phyloP scores from a whole-genome alignment of 352 stramenopile species.

The Globisporangium camurandrum region DNA sequence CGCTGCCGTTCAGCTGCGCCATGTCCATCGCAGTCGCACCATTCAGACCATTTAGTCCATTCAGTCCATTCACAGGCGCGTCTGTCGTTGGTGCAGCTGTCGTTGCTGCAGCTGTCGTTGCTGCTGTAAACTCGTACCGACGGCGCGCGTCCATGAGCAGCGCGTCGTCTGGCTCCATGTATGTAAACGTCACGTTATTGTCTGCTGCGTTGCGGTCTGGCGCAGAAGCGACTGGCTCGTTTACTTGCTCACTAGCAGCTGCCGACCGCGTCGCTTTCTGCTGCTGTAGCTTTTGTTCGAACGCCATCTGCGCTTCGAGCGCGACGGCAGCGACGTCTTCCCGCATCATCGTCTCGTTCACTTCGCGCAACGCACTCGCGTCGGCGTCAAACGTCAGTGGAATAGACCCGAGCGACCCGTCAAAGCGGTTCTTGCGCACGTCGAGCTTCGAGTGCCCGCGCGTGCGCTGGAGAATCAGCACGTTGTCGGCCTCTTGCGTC shows the following conservation, averaged over 20 bases:
- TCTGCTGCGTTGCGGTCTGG: not conserved
- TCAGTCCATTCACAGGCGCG: constrained; percentile 10
- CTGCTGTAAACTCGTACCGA: constrained; percentile 6
- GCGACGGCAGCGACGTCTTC: constrained; percentile 64
- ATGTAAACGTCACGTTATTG: constrained; percentile 6
- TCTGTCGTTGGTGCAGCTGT: no score
- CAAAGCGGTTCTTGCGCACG: constrained; percentile 95
- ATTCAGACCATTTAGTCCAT: constrained; percentile 3
- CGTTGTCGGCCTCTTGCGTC: constrained; percentile 99
- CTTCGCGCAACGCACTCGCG: constrained; percentile 55
- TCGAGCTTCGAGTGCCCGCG: constrained; percentile 91
- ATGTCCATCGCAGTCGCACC: no score
- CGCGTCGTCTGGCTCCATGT: not conserved
- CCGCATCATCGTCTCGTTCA: constrained; percentile 56
- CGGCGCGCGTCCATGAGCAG: no score
- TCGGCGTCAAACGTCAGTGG: constrained; percentile 77
- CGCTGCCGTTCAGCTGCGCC: constrained; percentile 8
- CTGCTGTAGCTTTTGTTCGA: constrained; percentile 50
- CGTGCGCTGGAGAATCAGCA: constrained; percentile 96
- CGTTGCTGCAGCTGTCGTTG: no score
- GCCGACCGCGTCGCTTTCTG: constrained; percentile 25
- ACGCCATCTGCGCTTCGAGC: constrained; percentile 69
- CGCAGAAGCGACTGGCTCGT: not conserved
- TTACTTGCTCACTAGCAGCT: constrained; percentile 6
- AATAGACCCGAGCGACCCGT: constrained; percentile 87